Percentiles rank a stretch among this genome's conserved stretches.
phyloP scores from a whole-genome alignment of 2,329 filamentous ascomycete genomes.

The Paecilomyces variotii region DNA sequence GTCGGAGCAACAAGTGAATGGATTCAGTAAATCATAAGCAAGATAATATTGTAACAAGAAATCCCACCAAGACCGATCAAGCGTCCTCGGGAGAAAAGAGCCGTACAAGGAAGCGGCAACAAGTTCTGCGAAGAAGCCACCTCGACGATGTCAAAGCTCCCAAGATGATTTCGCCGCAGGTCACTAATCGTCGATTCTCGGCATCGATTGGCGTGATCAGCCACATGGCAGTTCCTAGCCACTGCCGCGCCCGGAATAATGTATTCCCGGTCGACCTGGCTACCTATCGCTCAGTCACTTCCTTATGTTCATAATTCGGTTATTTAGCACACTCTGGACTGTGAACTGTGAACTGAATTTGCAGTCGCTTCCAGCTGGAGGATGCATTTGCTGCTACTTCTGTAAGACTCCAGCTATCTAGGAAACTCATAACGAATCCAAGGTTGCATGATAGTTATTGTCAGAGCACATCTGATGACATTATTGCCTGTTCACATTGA shows the following conservation, averaged over 20 bases:
- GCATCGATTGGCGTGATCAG: slow-evolving; percentile 10
- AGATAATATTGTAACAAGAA: slow-evolving; percentile 5
- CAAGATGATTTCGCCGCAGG: slow-evolving; percentile 13
- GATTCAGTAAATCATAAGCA: slow-evolving; percentile 15
- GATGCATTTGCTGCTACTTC: too few relatives aligned
- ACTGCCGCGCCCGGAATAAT: not conserved
- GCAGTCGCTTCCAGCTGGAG: too few relatives aligned
- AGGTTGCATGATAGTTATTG: too few relatives aligned
- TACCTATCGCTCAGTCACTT: too few relatives aligned
- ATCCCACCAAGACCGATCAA: slow-evolving; percentile 3
- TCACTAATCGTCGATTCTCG: slow-evolving; percentile 1
- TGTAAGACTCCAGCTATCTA: too few relatives aligned
- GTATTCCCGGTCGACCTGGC: not conserved
- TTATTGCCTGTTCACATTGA: too few relatives aligned
- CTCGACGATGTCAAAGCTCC: slow-evolving; percentile 18
- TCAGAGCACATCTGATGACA: too few relatives aligned
- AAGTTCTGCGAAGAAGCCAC: slow-evolving; percentile 16
- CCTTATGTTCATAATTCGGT: too few relatives aligned
- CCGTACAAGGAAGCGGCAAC: slow-evolving; percentile 1
- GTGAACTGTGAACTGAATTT: too few relatives aligned
- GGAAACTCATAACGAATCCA: too few relatives aligned
- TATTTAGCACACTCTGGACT: too few relatives aligned
- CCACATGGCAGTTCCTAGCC: not conserved
- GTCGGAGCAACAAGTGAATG: slow-evolving; percentile 14
- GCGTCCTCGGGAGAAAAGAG: slow-evolving; percentile 10